Evolutionary conservation across 2,329 filamentous ascomycete species (phyloP).

Genomic region (Penicillium freii): DNA sequence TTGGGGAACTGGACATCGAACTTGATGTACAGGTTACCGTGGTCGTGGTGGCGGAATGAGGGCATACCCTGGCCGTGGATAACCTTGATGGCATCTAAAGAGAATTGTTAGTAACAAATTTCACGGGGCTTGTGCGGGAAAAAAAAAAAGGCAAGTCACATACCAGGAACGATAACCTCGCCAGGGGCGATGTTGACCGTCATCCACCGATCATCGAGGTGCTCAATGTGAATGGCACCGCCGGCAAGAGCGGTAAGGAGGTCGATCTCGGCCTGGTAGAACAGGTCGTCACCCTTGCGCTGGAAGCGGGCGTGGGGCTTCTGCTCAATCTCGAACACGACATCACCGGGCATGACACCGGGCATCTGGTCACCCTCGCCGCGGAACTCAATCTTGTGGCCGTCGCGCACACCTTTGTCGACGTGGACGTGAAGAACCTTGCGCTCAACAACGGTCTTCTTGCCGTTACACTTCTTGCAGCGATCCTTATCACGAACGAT

Average conservation of each 20-base stretch:
- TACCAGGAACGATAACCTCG: conserved; percentile 91
- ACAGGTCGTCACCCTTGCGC: conserved; percentile 91
- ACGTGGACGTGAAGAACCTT: conserved; percentile 99
- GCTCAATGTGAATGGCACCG: conserved; percentile 87
- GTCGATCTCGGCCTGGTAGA: conserved; percentile 94
- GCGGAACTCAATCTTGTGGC: conserved; percentile 94
- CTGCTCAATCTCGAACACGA: conserved; percentile 98
- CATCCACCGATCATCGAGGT: conserved; percentile 96
- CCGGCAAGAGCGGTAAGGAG: conserved; percentile 91
- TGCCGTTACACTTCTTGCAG: conserved; percentile 93
- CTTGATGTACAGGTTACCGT: conserved; percentile 93
- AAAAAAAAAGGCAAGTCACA: conserved; percentile 37
- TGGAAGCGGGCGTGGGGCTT: conserved; percentile 97
- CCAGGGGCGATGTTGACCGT: conserved; percentile 89
- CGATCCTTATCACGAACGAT: conserved; percentile 95
- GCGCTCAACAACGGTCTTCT: conserved; percentile 96
- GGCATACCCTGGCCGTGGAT: conserved; percentile 98
- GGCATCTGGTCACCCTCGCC: conserved; percentile 96
- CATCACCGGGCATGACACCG: conserved; percentile 88
- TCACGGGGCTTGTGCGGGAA: background rate
- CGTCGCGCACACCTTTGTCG: conserved; percentile 87
- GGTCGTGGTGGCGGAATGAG: conserved; percentile 89
- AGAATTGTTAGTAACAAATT: conserved; percentile 7
- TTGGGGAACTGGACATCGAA: conserved; percentile 97
- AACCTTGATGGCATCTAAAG: conserved; percentile 80